Base-by-base conservation (phyloP, 441 rosid genomes). In the Gossypium schwendimanii region DNA sequence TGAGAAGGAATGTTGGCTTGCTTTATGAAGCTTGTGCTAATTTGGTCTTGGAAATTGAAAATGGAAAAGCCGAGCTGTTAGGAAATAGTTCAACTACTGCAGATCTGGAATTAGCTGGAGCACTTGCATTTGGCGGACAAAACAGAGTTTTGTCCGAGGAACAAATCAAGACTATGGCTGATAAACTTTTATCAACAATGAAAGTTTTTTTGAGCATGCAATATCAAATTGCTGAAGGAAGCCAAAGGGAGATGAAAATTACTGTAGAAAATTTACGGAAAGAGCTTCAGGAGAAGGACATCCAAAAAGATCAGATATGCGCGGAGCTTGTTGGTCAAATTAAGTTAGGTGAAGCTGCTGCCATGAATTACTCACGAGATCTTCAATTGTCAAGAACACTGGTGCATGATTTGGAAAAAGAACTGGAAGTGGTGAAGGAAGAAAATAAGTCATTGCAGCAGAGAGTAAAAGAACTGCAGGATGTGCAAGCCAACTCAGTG, bases 271-370 rank as follows among this genome's bases (percentile, higher is more conserved):
- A 86, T 84, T 87, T 92, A 87, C 97, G 84, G 87, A 90, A 84
- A 81, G 98, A 89, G 86, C 88, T 96, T 26, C 96, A 89, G 78
- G 98, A 96, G 85, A 96, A 96, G 81, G 95, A 94, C 74, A 78
- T 92, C 71, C 97, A 92, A 77, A 88, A 82, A 71, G 97, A 96
- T 71, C 83, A 85, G 82, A 87, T 88, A 74, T 92, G 90, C 87
- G 77, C 76, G 84, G 99, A 96, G 73, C 91, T 96, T 26, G 96
- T 89, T 26, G 79, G 78, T 87, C 99, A 96, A 91, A 90, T 92
- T 77, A 96, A 90, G 88, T 86, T 83, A 86, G 98, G 98, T 78
- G 94, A 96, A 87, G 89, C 94, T 69, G 80, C 90, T 72, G 94
- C 89, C 10, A 73, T 82, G 39, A 81, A 78, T 68, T 89, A 82